Base-by-base conservation (phyloP, 345 rosid genomes). In the Eucalyptus grandis region DNA sequence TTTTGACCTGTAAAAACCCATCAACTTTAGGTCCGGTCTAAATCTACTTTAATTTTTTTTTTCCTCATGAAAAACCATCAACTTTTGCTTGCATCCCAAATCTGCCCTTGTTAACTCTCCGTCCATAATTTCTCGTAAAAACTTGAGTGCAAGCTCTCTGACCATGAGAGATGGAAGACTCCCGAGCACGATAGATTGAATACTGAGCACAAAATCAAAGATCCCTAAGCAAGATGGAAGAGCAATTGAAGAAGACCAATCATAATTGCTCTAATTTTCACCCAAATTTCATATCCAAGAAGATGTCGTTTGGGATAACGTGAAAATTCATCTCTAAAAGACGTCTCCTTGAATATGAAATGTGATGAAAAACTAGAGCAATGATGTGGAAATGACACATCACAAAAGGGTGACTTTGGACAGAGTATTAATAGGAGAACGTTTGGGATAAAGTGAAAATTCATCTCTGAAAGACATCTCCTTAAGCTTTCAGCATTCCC, bases 141-240 rank as follows among this genome's bases (percentile, higher is more conserved):
- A 21, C 10, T 53, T 2, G 26, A 53, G 26, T 53, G 26, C 58
- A 53, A 53, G 58, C 26, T 53, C 58, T 53, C 11, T 53, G 0
- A 53, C 26, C 58, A 53, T 21, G 62, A 56, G 62, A 56, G 30
- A 56, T 56, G 62, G 30, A 56, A 56, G 13, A 56, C 62, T 5
- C 6, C 62, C 6, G 7, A 56, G 30, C 62, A 22, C 2, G 0
- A 53, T 53, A 53, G 58, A 53, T 53, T 53, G 24, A 19, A 53
- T 53, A 53, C 24, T 53, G 4, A 53, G 58, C 26, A 0, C 11
- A 53, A 53, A 3, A 53, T 53, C 2, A 0, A 53, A 53, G 58
- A 53, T 53, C 58, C 26, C 58, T 53, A 53, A 53, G 58, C 26
- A 53, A 53, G 5, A 53, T 53, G 58, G 10, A 53, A 53, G 30